A percentile compares a stretch with the other conserved stretches of the same genome.
Evolutionary conservation across 2,329 filamentous ascomycete genomes (phyloP).

Genomic region (Fusarium chuoi): DNA sequence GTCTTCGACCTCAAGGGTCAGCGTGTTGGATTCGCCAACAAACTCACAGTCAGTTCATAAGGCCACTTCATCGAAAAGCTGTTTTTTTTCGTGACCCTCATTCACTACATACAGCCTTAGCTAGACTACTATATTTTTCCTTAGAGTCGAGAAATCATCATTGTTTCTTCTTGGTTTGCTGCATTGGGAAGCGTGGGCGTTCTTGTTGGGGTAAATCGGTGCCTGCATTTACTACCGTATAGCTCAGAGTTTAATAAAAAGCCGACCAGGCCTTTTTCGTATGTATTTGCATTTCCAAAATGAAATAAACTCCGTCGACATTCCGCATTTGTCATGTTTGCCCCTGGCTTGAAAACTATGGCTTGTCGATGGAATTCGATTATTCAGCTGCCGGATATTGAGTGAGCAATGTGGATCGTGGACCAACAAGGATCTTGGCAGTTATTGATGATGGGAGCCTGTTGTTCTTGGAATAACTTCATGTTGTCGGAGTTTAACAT

Average conservation of each 20-base stretch:
- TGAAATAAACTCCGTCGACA: neutral
- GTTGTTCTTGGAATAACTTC: neutral
- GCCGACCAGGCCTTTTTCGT: slow-evolving; percentile 3
- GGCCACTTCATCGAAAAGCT: neutral
- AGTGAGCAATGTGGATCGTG: neutral
- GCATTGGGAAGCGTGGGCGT: slow-evolving; percentile 38
- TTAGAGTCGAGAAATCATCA: neutral
- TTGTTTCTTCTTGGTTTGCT: neutral
- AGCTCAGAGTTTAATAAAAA: slow-evolving; percentile 25
- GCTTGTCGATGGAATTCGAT: slow-evolving; percentile 2
- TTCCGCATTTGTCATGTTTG: slow-evolving; percentile 11
- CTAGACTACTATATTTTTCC: neutral
- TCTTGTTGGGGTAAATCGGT: slow-evolving; percentile 14
- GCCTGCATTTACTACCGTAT: slow-evolving; percentile 11
- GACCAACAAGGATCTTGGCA: neutral
- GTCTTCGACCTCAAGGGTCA: slow-evolving; percentile 51
- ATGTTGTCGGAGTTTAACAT: slow-evolving; percentile 20
- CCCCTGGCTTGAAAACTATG: neutral
- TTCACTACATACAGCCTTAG: neutral
- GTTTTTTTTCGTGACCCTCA: neutral
- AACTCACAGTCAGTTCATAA: slow-evolving; percentile 36
- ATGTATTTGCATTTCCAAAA: neutral
- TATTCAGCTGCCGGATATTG: neutral
- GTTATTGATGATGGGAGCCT: neutral
- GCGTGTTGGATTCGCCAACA: slow-evolving; percentile 54